Evolutionary conservation across 2,329 filamentous ascomycete species (phyloP).

Genomic region (Alternaria infectoria): DNA sequence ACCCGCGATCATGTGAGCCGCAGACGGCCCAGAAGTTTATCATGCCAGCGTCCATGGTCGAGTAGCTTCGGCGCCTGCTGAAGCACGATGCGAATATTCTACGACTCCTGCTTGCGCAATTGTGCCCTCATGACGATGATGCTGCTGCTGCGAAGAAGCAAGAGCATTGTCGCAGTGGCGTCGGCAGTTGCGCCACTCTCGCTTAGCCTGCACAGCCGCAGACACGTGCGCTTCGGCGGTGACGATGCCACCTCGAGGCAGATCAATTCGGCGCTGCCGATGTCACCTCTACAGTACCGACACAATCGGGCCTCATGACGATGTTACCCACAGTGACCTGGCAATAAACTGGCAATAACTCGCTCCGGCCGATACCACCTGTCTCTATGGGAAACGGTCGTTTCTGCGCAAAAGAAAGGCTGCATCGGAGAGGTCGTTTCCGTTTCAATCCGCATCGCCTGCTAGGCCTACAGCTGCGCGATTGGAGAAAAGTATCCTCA

Average conservation of each 20-base stretch:
- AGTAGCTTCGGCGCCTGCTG: slow-evolving; percentile 47
- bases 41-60: slow-evolving; percentile 28
- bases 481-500: slow-evolving; percentile 37
- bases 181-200: slow-evolving; percentile 24
- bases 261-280: slow-evolving; percentile 39
- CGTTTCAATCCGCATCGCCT: slow-evolving; percentile 37
- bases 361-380: slow-evolving; percentile 28
- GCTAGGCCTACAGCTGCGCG: slow-evolving; percentile 17
- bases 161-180: slow-evolving; percentile 2
- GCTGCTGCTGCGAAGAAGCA: not conserved
- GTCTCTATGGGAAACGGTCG: slow-evolving; percentile 23
- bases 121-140: slow-evolving; percentile 9
- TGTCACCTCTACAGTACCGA: slow-evolving; percentile 10
- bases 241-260: slow-evolving; percentile 18
- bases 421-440: slow-evolving; percentile 17
- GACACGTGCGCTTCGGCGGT: slow-evolving; percentile 9
- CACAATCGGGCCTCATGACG: not conserved
- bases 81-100: slow-evolving; percentile 28
- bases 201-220: slow-evolving; percentile 8
- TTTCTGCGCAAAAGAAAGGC: slow-evolving; percentile 13
- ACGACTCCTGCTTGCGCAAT: slow-evolving; percentile 24
- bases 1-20: slow-evolving; percentile 41
- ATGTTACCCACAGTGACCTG: slow-evolving; percentile 1
- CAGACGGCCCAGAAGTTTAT: slow-evolving; percentile 32
- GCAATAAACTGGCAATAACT: slow-evolving; percentile 13